Conservation (phyloP, 306 rosid species). For the Lathyrus aphaca region DNA sequence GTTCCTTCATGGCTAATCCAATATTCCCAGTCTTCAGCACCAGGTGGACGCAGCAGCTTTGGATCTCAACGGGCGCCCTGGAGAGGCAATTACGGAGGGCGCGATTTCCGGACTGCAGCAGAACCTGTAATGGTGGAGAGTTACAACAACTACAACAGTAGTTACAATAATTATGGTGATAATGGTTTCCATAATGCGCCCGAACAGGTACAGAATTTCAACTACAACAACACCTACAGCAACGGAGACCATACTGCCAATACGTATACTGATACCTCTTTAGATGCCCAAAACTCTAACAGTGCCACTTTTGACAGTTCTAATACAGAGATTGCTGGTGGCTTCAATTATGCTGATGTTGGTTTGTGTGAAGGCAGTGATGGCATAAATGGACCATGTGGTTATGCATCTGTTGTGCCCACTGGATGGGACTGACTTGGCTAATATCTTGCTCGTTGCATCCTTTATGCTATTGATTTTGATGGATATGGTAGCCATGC, state of each 20-base stretch:
- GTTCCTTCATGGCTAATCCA: slow-evolving; percentile 70
- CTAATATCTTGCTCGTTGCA: neutral
- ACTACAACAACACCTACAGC: slow-evolving; percentile 36
- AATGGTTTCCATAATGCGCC: neutral
- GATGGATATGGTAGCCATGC: slow-evolving; percentile 1
- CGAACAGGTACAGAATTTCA: neutral
- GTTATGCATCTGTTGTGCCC: slow-evolving; percentile 45
- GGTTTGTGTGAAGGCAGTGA: slow-evolving; percentile 31
- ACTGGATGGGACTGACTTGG: slow-evolving; percentile 75
- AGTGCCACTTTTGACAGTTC: slow-evolving; percentile 23
- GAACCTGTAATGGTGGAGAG: slow-evolving; percentile 40
- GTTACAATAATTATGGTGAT: slow-evolving; percentile 8
- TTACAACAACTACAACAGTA: neutral
- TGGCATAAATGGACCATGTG: slow-evolving; percentile 35
- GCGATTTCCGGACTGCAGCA: slow-evolving; percentile 51
- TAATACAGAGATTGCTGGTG: neutral
- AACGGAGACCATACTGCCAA: slow-evolving; percentile 25
- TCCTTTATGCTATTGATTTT: slow-evolving; percentile 29
- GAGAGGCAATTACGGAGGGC: slow-evolving; percentile 65
- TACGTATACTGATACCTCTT: slow-evolving; percentile 21
- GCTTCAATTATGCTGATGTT: slow-evolving; percentile 30
- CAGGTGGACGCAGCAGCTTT: slow-evolving; percentile 30
- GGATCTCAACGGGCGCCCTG: slow-evolving; percentile 46
- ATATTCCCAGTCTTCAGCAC: slow-evolving; percentile 47
- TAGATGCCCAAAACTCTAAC: slow-evolving; percentile 7